These are phyloP conservation scores for Botrytis squamosa DNA, from an alignment of 2,329 filamentous ascomycete genomes.

Conservation along the genomic window DNA sequence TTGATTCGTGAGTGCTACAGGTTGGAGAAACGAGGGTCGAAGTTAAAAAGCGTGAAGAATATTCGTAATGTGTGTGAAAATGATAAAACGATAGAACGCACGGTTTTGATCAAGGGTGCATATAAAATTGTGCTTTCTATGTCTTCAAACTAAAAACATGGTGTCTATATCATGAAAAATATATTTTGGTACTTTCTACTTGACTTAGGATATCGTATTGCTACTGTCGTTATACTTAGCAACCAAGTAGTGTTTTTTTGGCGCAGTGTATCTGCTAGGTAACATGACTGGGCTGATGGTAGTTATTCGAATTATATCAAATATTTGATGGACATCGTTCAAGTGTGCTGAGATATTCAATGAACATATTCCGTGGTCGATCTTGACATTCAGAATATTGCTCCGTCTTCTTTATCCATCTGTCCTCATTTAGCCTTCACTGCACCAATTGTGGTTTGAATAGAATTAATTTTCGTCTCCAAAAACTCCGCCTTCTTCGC, in stretches of 20 bases:
- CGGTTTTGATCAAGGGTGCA: background rate
- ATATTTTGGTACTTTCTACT: background rate
- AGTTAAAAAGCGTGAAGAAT: background rate
- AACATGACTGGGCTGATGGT: background rate
- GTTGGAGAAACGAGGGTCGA: background rate
- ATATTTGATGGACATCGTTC: background rate
- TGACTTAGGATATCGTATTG: background rate
- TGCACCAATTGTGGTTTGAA: conserved; percentile 39
- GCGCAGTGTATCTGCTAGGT: background rate
- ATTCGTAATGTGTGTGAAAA: background rate
- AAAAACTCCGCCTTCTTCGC: conserved; percentile 41
- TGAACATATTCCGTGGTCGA: background rate
- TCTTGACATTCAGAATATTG: background rate
- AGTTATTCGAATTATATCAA: background rate
- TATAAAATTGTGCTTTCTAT: background rate
- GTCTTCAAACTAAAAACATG: background rate
- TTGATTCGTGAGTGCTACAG: background rate
- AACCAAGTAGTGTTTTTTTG: background rate
- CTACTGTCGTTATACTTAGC: background rate
- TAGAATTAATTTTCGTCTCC: conserved; percentile 49
- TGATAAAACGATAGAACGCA: background rate
- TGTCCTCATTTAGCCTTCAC: background rate
- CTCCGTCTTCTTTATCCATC: no score
- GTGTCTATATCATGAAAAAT: background rate
- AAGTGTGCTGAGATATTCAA: background rate